Conservation (phyloP, 2,329 filamentous ascomycete species). For the Aspergillus melleus region DNA sequence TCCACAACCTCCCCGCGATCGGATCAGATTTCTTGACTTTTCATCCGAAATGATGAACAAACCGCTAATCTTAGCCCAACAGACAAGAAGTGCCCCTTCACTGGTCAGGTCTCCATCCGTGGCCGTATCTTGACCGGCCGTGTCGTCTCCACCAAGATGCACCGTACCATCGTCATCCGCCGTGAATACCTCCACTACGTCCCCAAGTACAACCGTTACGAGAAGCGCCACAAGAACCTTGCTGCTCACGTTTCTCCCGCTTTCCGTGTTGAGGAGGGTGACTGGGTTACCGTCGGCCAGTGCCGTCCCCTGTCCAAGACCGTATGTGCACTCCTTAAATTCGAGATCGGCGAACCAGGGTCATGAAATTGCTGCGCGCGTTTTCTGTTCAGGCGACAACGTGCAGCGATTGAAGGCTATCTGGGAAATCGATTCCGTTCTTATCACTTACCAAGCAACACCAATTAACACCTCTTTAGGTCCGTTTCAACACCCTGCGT, state of each 20-base stretch:
- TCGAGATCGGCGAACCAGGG: background rate
- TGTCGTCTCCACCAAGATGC: constrained; percentile 99
- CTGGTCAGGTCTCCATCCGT: constrained; percentile 97
- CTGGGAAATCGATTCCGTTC: background rate
- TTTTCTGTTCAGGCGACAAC: background rate
- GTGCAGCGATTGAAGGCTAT: background rate
- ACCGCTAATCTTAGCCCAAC: constrained; percentile 30
- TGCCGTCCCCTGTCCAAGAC: constrained; percentile 99
- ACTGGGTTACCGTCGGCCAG: constrained; percentile 98
- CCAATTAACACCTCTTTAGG: constrained; percentile 52
- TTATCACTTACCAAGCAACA: background rate
- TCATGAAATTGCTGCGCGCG: background rate
- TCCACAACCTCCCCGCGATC: constrained; percentile 8
- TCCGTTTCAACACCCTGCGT: constrained; percentile 99
- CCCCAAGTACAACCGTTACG: constrained; percentile 99
- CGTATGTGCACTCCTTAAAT: constrained; percentile 63
- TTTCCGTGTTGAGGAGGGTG: constrained; percentile 99
- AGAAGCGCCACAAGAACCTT: constrained; percentile 99
- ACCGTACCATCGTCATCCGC: constrained; percentile 98
- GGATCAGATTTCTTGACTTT: background rate
- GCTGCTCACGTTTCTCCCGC: constrained; percentile 97
- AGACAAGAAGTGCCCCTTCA: constrained; percentile 99
- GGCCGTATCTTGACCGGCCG: constrained; percentile 99
- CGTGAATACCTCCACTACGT: constrained; percentile 99
- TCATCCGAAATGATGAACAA: constrained; percentile 9